These are phyloP conservation scores for Cornus kousa DNA, from an alignment of 148 eudicot genomes.

Conservation along the genomic window DNA sequence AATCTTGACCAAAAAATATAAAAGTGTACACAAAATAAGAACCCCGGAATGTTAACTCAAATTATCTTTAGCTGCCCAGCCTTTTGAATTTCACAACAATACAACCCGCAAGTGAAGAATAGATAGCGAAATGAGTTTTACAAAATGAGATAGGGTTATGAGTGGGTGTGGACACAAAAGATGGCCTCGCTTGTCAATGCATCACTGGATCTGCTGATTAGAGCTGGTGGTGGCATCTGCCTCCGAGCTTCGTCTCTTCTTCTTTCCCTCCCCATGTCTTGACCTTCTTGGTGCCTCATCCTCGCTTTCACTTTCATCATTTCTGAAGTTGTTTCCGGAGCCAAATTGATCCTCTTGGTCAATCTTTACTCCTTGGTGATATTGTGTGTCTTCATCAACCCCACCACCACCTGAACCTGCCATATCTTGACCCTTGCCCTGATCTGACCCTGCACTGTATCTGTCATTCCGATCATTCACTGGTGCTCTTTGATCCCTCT, in stretches of 20 bases:
- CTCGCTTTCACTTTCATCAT: slow-evolving; percentile 92
- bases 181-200: background rate
- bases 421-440: slow-evolving; percentile 50
- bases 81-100: background rate
- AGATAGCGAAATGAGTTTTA: background rate
- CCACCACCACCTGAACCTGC: slow-evolving; percentile 32
- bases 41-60: background rate
- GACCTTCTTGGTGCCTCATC: slow-evolving; percentile 97
- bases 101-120: background rate
- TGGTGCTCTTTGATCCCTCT: slow-evolving; percentile 54
- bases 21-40: background rate
- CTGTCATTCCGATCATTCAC: slow-evolving; percentile 52
- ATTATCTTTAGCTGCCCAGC: background rate
- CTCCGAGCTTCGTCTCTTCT: slow-evolving; percentile 70
- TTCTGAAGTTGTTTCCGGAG: slow-evolving; percentile 40
- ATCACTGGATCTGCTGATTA: slow-evolving; percentile 20
- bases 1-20: slow-evolving; percentile 2
- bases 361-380: slow-evolving; percentile 38
- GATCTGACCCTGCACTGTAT: slow-evolving; percentile 51
- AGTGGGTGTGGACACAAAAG: background rate
- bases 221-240: slow-evolving; percentile 30
- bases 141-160: background rate
- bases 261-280: slow-evolving; percentile 88
- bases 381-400: slow-evolving; percentile 36
- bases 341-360: slow-evolving; percentile 51